These are phyloP conservation scores for Dryadomyces quercivorus DNA, from an alignment of 2,329 filamentous ascomycete species.

Conservation along the genomic window DNA sequence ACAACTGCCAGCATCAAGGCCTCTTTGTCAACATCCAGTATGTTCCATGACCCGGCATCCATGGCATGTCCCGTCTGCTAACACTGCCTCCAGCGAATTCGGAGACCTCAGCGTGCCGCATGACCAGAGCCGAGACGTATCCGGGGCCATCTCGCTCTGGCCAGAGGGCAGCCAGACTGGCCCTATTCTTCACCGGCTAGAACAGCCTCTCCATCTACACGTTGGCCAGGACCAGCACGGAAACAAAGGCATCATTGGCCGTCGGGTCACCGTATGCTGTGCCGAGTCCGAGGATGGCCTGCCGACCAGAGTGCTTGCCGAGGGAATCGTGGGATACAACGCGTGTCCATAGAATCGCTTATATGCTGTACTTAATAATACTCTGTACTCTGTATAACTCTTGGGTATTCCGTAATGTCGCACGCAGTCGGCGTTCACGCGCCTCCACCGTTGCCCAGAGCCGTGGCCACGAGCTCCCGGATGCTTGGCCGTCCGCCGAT, in stretches of 20 bases:
- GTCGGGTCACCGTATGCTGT: constrained; percentile 6
- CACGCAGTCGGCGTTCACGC: too few species aligned
- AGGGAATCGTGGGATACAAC: constrained; percentile 13
- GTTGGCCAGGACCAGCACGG: constrained; percentile 10
- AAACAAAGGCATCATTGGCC: constrained; percentile 11
- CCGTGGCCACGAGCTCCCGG: constrained; percentile 23
- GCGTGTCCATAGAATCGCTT: not conserved
- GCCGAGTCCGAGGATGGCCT: not conserved
- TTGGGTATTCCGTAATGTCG: not conserved
- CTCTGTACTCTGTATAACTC: not conserved
- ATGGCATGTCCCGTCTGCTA: too few species aligned
- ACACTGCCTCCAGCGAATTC: constrained; percentile 2
- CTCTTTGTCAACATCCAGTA: constrained; percentile 9
- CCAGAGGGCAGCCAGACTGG: not conserved
- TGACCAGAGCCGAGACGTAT: not conserved
- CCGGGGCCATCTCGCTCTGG: not conserved
- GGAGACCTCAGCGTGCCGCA: constrained; percentile 4
- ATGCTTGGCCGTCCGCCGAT: constrained; percentile 31
- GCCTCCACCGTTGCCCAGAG: not conserved
- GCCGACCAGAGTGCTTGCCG: constrained; percentile 1
- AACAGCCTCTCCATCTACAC: constrained; percentile 9
- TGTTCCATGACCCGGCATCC: not conserved
- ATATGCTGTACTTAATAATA: not conserved
- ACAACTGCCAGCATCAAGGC: not conserved
- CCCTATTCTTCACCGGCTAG: constrained; percentile 4